Conservation (phyloP, 495 filamentous ascomycete genomes). For the Hyaloscypha bicolor region DNA sequence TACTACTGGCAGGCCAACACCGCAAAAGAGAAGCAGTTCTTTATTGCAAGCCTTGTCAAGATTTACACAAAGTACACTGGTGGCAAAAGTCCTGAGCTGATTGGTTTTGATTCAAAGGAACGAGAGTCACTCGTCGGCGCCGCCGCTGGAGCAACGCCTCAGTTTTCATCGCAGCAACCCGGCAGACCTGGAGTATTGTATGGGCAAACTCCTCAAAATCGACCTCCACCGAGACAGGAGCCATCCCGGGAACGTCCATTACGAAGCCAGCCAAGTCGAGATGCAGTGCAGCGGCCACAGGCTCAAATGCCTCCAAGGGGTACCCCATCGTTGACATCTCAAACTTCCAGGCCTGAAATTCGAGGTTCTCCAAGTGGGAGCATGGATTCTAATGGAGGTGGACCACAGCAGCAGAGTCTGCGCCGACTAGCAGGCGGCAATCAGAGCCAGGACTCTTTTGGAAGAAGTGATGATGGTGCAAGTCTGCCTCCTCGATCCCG, state of each 20-base stretch:
- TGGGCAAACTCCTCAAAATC: conserved; percentile 33
- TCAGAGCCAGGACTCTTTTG: conserved; percentile 59
- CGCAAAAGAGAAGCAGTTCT: conserved; percentile 96
- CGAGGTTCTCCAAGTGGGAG: conserved; percentile 46
- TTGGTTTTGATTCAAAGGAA: conserved; percentile 81
- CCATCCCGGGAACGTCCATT: conserved; percentile 45
- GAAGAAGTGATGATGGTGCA: conserved; percentile 48
- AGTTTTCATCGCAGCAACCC: conserved; percentile 12
- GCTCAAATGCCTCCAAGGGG: conserved; percentile 22
- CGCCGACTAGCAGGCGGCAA: conserved; percentile 50
- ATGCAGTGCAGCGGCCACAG: conserved; percentile 45
- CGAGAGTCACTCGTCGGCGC: conserved; percentile 51
- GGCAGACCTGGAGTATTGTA: conserved; percentile 13
- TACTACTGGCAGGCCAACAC: conserved; percentile 96
- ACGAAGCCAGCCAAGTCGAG: conserved; percentile 49
- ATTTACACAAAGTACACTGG: conserved; percentile 96
- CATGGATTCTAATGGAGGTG: conserved; percentile 43
- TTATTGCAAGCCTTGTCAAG: conserved; percentile 91
- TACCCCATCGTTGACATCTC: conserved; percentile 30
- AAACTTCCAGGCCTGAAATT: conserved; percentile 35
- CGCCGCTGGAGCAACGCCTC: conserved; percentile 16
- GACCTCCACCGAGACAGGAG: conserved; percentile 38
- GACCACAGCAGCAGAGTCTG: conserved; percentile 42
- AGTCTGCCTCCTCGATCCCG: conserved; percentile 53
- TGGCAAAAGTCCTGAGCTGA: conserved; percentile 75